Evolutionary conservation across 768 basidiomycete genomes (phyloP), one percentile per base, ranked within the genome.

Genomic region (Sutorius australiensis): DNA sequence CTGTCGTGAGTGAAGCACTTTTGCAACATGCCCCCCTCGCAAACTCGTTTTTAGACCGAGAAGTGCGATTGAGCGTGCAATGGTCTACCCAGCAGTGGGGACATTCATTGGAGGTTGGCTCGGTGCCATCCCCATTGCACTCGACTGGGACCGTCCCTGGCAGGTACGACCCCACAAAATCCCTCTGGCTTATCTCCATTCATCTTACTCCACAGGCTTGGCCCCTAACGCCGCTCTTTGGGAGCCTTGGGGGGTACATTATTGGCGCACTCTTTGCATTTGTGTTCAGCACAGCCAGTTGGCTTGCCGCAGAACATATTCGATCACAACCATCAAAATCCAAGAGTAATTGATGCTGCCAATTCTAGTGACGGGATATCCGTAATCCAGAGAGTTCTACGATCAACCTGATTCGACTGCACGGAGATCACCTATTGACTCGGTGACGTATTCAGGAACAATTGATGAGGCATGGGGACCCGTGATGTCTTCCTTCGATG

Each of bases 141-240:
- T 98, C 16, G 95, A 98, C 71, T 98, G 95, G 95, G 94, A 94
- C 64, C 80, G 92, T 34, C 92, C 95, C 7, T 98, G 95, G 95
- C 95, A 98, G 87, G 93, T 90, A 48, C 51, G 81, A 43, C 28
- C 44, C 24, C 37, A 56, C n/a, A 54, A n/a, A 49, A 36, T 47
- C 48, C 55, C 59, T 24, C 46, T 6, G 33, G 21, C 12, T 21
- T 17, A 21, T 21, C n/a, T n/a, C 12, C 8, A n/a, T 44, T 50
- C 33, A 41, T 24, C 42, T 11, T 28, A 38, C 6, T n/a, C 28
- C n/a, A 10, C 52, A 93, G 89, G 82, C 86, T 24, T 95, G 89
- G 86, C 92, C 92, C 12, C 73, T 93, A 50, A 86, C 88, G 1
- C 84, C 88, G 12, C 80, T 88, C 12, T 82, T 82, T 60, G 86